Conservation (phyloP, 306 rosid genomes). For the Inga laurina region DNA sequence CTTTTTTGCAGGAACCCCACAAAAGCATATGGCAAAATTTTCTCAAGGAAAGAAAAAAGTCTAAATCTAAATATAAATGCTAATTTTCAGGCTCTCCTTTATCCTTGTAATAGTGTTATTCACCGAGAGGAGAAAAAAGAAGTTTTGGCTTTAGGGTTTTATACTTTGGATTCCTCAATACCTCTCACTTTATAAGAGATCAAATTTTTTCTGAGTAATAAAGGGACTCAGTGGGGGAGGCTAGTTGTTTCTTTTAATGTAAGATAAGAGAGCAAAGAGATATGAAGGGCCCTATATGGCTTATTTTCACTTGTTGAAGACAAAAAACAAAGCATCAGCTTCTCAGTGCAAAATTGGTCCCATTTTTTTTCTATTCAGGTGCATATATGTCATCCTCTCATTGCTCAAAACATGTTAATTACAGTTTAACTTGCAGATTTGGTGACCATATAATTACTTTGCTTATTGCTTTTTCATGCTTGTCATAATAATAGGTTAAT, state of each 20-base stretch:
- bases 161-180: constrained; percentile 75
- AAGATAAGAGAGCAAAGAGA: constrained; percentile 10
- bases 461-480: constrained; percentile 33
- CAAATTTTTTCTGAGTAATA: constrained; percentile 36
- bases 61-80: constrained; percentile 22
- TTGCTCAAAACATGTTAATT: constrained; percentile 19
- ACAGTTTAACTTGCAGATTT: constrained; percentile 18
- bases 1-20: constrained; percentile 60
- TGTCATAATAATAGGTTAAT: constrained; percentile 49
- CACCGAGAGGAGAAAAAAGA: constrained; percentile 41
- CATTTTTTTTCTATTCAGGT: background rate
- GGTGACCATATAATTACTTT: constrained; percentile 27
- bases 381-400: constrained; percentile 37
- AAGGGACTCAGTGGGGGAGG: constrained; percentile 21
- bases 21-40: constrained; percentile 38
- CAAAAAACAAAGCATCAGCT: constrained; percentile 35
- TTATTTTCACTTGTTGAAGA: constrained; percentile 26
- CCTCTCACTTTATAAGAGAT: constrained; percentile 44
- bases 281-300: constrained; percentile 27
- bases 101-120: constrained; percentile 40
- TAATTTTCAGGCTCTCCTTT: constrained; percentile 40
- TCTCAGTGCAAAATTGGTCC: constrained; percentile 36
- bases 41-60: constrained; percentile 30
- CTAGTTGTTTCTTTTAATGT: constrained; percentile 3
- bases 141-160: constrained; percentile 61